Evolutionary conservation across 2,329 filamentous ascomycete genomes (phyloP).

Genomic region (Myotisia sp.): DNA sequence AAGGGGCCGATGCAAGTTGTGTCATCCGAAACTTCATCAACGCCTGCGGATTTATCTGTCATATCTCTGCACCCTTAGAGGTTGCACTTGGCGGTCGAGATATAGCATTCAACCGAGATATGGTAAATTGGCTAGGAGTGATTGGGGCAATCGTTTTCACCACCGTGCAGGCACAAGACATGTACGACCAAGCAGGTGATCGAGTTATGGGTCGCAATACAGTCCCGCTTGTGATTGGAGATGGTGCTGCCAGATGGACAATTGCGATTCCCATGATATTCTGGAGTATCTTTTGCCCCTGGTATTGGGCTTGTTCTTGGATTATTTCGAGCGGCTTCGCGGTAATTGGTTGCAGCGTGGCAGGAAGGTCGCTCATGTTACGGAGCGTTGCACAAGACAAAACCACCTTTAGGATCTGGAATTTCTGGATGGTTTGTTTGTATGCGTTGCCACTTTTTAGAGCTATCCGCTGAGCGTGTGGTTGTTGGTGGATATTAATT

Average conservation of each 20-base stretch:
- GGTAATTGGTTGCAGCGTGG: background rate
- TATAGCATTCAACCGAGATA: constrained; percentile 2
- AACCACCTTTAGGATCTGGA: background rate
- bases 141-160: constrained; percentile 21
- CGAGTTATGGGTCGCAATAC: constrained; percentile 16
- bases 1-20: constrained; percentile 16
- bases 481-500: no score
- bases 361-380: background rate
- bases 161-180: constrained; percentile 28
- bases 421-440: constrained; percentile 1
- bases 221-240: constrained; percentile 19
- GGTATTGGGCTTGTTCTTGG: constrained; percentile 12
- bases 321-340: background rate
- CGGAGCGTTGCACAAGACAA: background rate
- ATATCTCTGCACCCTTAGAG: constrained; percentile 12
- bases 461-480: background rate
- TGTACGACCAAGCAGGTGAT: constrained; percentile 26
- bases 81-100: constrained; percentile 7
- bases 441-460: background rate
- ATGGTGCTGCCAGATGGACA: constrained; percentile 14
- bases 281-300: constrained; percentile 15
- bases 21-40: constrained; percentile 18
- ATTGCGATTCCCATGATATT: constrained; percentile 14
- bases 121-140: constrained; percentile 20
- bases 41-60: constrained; percentile 15